These are phyloP conservation scores for Kwoniella botswanensis DNA, from an alignment of 768 basidiomycete genomes.

Conservation along the genomic window DNA sequence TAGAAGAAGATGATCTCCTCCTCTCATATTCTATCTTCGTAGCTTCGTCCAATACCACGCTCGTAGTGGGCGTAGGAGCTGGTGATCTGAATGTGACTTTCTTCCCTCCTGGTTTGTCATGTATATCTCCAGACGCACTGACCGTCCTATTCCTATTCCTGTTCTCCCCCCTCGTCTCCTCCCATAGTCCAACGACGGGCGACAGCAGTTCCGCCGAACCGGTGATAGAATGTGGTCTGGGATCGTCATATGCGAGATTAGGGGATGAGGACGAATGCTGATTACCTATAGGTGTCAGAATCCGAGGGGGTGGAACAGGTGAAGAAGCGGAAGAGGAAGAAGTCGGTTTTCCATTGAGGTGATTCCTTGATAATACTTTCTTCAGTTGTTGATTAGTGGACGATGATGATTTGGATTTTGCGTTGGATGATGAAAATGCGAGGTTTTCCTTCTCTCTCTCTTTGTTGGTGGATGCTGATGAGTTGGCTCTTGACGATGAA, in stretches of 20 bases:
- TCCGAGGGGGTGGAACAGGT: neutral
- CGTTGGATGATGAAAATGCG: neutral
- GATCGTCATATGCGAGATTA: neutral
- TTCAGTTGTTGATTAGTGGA: neutral
- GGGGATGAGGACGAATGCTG: slow-evolving; percentile 3
- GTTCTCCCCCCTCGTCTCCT: neutral
- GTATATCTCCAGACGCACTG: slow-evolving; percentile 25
- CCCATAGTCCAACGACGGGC: slow-evolving; percentile 19
- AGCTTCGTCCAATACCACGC: slow-evolving; percentile 35
- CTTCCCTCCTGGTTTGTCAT: slow-evolving; percentile 32
- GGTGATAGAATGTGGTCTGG: slow-evolving; percentile 16
- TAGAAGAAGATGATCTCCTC: neutral
- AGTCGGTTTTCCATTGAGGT: neutral
- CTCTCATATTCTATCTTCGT: slow-evolving; percentile 5
- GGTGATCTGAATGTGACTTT: slow-evolving; percentile 52
- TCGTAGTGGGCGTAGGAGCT: slow-evolving; percentile 42
- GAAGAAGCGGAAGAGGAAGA: neutral
- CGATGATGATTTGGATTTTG: neutral
- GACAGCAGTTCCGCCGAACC: slow-evolving; percentile 5
- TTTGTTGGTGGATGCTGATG: slow-evolving; percentile 14
- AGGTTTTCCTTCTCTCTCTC: neutral
- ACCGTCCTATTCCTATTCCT: slow-evolving; percentile 14
- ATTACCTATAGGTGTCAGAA: slow-evolving; percentile 1
- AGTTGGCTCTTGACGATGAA: slow-evolving; percentile 8
- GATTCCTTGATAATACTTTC: slow-evolving; percentile 1